Conservation (phyloP, 2,329 filamentous ascomycete genomes). For the Rasamsonia emersonii region DNA sequence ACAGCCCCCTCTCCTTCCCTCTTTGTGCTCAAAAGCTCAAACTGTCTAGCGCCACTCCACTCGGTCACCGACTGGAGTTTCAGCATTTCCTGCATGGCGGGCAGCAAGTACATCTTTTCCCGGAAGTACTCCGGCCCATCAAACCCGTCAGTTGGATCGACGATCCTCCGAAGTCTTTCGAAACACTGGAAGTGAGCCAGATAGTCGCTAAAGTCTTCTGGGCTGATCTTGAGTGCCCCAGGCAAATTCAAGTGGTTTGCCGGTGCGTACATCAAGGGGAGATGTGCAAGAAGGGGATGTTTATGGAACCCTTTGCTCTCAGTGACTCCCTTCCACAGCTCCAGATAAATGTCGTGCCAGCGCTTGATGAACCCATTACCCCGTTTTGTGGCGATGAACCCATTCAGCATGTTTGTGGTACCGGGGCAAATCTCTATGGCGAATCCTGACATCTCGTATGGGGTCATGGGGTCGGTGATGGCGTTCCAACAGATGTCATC, state of each 20-base stretch:
- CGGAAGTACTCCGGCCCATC: conserved; percentile 4
- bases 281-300: conserved; percentile 4
- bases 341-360: conserved; percentile 11
- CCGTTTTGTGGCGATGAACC: conserved; percentile 5
- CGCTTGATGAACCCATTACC: conserved; percentile 8
- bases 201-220: conserved; percentile 6
- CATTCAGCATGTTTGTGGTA: conserved; percentile 5
- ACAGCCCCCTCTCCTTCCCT: too few relatives aligned
- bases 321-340: conserved; percentile 6
- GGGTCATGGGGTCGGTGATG: conserved; percentile 27
- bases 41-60: conserved; percentile 24
- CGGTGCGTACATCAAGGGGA: conserved; percentile 22
- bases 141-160: conserved; percentile 4
- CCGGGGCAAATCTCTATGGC: conserved; percentile 2
- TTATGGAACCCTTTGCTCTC: conserved; percentile 3
- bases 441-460: conserved; percentile 22
- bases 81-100: conserved; percentile 4
- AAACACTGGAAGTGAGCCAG: conserved; percentile 3
- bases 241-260: conserved; percentile 4
- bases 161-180: conserved; percentile 3
- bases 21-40: conserved; percentile 22
- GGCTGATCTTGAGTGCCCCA: conserved; percentile 3
- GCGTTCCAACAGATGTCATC: conserved; percentile 37
- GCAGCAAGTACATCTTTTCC: conserved; percentile 4
- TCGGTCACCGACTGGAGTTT: conserved; percentile 12